phyloP scores from a whole-genome alignment of 345 rosid genomes.

The Populus ilicifolia region DNA sequence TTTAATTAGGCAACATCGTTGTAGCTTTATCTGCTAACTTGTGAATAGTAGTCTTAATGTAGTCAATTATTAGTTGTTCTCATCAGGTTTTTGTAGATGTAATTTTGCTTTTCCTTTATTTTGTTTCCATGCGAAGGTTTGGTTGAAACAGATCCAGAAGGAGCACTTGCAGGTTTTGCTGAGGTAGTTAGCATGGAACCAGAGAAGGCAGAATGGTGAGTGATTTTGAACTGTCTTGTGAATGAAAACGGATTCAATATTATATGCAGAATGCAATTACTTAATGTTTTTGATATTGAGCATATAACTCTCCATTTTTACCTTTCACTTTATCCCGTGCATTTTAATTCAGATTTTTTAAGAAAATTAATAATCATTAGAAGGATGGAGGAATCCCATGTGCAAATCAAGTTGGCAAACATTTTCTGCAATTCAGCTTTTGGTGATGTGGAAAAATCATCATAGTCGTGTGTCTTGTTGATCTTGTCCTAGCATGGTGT shows the following conservation, averaged over 20 bases:
- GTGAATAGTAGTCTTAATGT: background rate
- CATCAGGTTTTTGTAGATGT: background rate
- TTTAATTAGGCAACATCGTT: background rate
- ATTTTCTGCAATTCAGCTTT: background rate
- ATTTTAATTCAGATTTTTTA: background rate
- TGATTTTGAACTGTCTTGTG: background rate
- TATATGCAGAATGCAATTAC: background rate
- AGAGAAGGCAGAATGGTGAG: constrained; percentile 96
- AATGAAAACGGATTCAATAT: background rate
- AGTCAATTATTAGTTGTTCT: background rate
- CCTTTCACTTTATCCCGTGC: background rate
- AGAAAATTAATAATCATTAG: background rate
- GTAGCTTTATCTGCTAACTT: background rate
- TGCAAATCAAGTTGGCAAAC: background rate
- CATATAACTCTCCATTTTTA: background rate
- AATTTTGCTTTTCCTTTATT: background rate
- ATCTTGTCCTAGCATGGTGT: background rate
- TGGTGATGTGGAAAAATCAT: background rate
- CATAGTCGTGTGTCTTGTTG: background rate
- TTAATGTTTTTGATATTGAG: background rate
- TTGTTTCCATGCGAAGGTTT: constrained; percentile 44
- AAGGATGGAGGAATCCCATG: background rate
- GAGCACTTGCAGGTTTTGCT: constrained; percentile 89
- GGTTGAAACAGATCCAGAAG: constrained; percentile 92
- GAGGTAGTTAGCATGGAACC: constrained; percentile 96